Evolutionary conservation across 768 basidiomycete genomes (phyloP), one percentile per base, ranked within the genome.

Genomic region (Kwoniella sp.): DNA sequence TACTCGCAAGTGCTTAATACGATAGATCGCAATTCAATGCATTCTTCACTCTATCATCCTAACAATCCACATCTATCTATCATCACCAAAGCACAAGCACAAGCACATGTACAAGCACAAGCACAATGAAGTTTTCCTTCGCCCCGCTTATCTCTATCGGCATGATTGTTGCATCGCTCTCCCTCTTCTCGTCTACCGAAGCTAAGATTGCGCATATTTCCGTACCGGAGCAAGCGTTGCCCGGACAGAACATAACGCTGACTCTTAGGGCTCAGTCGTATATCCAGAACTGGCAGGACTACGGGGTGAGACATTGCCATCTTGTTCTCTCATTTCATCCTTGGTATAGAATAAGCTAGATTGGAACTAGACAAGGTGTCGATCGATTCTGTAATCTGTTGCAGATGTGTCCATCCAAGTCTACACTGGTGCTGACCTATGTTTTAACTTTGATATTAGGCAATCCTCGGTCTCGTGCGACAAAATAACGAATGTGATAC

Each of bases 201-300:
- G 55, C 46, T n/a, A 64, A 30, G 48, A 57, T 57, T 36, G 30
- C 29, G 36, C 37, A 58, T 47, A 25, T 57, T 26, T 33, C 56
- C 17, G 46, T 48, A 15, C 62, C 55, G 22, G 12, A 37, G 15
- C 10, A 56, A 17, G 63, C 51, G 24, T 33, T 55, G 2, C 29
- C 48, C 3, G 64, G 64, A 1, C 12, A 48, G 21, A 66, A 55
- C n/a, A 50, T 66, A 29, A 56, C 22, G 3, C 46, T 58, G 1
- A 53, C 33, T 1, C 25, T 61, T 1, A 22, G 25, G 8, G 48
- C 59, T 37, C 17, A 56, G n/a, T 25, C 22, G 17, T 56, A 66
- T 49, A 66, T 66, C 33, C 64, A 66, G 29, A 60, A 66, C 24
- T 66, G 64, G 64, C 30, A 55, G 27, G 64, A 66, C 27, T 66